Conservation (phyloP, 176 grass and related monocot species). For the Lolium multiflorum region DNA sequence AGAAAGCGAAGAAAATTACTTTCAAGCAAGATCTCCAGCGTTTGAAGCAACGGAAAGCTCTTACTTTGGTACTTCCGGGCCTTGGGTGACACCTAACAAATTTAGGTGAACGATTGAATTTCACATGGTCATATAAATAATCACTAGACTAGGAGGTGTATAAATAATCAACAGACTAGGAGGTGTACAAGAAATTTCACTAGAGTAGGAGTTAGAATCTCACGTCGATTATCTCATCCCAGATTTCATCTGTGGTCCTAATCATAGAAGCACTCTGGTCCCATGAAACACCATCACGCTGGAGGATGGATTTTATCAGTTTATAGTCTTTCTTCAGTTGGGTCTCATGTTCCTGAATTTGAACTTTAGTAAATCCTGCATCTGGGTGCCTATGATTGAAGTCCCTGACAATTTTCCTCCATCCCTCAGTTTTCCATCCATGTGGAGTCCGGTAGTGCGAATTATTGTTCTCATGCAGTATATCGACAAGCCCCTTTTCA, state of each 20-base stretch:
- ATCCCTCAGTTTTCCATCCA: conserved; percentile 56
- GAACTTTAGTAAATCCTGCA: conserved; percentile 57
- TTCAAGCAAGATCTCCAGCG: conserved; percentile 49
- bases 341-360: conserved; percentile 60
- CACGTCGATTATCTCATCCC: conserved; percentile 64
- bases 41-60: conserved; percentile 52
- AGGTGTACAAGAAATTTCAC: neutral
- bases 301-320: conserved; percentile 53
- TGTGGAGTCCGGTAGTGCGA: conserved; percentile 48
- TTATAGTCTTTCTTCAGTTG: conserved; percentile 60
- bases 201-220: conserved; percentile 7
- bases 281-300: conserved; percentile 53
- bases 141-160: neutral
- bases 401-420: conserved; percentile 53
- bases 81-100: conserved; percentile 52
- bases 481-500: conserved; percentile 55
- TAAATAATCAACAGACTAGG: neutral
- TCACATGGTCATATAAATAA: neutral
- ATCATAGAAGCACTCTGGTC: conserved; percentile 60
- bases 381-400: conserved; percentile 55
- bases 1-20: conserved; percentile 25
- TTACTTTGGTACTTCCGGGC: conserved; percentile 58
- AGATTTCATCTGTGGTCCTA: conserved; percentile 55
- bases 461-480: conserved; percentile 55
- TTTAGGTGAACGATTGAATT: conserved; percentile 17